Evolutionary conservation across 805 yeast species (phyloP).

Genomic region (Metschnikowia chrysomelidarum): DNA sequence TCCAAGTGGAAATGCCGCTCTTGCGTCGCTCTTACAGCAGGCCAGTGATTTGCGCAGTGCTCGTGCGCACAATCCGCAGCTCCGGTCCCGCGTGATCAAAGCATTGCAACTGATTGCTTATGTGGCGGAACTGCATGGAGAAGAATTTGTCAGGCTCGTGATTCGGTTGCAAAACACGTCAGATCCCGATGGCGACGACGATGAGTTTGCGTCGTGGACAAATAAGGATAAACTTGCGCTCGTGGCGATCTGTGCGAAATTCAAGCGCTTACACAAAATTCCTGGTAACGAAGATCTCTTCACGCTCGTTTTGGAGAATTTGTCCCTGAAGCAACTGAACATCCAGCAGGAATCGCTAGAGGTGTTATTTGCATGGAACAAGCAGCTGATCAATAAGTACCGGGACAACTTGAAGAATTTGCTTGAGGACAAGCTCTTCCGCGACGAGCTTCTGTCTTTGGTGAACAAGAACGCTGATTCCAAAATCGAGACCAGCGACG

Average conservation of each 20-base stretch:
- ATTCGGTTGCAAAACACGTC: conserved; percentile 31
- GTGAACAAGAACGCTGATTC: conserved; percentile 49
- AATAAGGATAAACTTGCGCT: conserved; percentile 55
- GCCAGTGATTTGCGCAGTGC: conserved; percentile 24
- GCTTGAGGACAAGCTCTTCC: conserved; percentile 77
- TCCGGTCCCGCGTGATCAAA: conserved; percentile 57
- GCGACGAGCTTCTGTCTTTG: conserved; percentile 77
- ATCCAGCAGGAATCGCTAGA: conserved; percentile 73
- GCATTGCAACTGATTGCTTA: conserved; percentile 58
- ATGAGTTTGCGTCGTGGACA: conserved; percentile 34
- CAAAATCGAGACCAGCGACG: conserved; percentile 61
- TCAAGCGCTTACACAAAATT: conserved; percentile 60
- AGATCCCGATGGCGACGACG: conserved; percentile 25
- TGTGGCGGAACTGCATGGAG: conserved; percentile 65
- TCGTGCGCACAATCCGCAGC: conserved; percentile 35
- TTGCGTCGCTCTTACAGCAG: conserved; percentile 36
- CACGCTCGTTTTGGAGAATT: conserved; percentile 48
- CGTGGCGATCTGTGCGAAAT: conserved; percentile 59
- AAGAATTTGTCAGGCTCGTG: conserved; percentile 51
- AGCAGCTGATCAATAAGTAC: conserved; percentile 59
- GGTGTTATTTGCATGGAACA: conserved; percentile 64
- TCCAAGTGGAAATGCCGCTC: conserved; percentile 30
- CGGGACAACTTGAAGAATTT: conserved; percentile 69
- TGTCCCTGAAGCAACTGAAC: conserved; percentile 59
- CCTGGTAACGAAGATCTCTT: conserved; percentile 53